Conservation (phyloP, 2,329 filamentous ascomycete species). For the Lithohypha guttulata region DNA sequence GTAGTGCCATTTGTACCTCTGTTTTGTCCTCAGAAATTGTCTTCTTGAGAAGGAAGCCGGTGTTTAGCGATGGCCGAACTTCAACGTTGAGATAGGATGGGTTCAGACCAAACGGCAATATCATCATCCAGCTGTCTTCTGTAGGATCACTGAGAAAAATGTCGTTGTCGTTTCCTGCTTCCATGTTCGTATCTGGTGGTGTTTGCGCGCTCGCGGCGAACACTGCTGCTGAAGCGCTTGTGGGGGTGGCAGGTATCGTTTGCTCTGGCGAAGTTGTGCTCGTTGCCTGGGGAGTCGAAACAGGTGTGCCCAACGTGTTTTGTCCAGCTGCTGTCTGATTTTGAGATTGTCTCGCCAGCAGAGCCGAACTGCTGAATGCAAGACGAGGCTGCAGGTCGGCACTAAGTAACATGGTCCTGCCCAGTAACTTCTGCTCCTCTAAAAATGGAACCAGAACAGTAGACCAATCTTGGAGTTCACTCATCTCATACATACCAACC, state of each 20-base stretch:
- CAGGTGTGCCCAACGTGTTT: slow-evolving; percentile 20
- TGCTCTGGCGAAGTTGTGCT: slow-evolving; percentile 31
- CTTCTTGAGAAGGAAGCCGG: slow-evolving; percentile 38
- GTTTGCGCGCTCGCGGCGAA: slow-evolving; percentile 20
- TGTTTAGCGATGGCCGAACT: slow-evolving; percentile 32
- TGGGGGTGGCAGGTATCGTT: slow-evolving; percentile 30
- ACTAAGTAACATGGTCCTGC: slow-evolving; percentile 13
- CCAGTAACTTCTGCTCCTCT: slow-evolving; percentile 7
- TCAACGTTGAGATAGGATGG: slow-evolving; percentile 32
- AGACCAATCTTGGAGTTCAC: slow-evolving; percentile 36
- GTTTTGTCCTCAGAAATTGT: slow-evolving; percentile 32
- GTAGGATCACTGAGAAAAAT: slow-evolving; percentile 46
- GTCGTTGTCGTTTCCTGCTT: slow-evolving; percentile 37
- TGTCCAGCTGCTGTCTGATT: not conserved
- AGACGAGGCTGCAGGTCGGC: slow-evolving; percentile 14
- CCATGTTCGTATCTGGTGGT: slow-evolving; percentile 15
- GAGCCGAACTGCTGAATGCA: not conserved
- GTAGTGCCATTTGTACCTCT: slow-evolving; percentile 27
- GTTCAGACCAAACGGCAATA: slow-evolving; percentile 41
- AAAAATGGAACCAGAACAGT: not conserved
- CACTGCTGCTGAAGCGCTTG: slow-evolving; percentile 15
- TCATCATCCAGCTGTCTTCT: slow-evolving; percentile 50
- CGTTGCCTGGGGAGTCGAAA: slow-evolving; percentile 19
- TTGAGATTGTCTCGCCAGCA: slow-evolving; percentile 1
- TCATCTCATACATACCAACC: slow-evolving; percentile 40